Base-by-base conservation (phyloP, 139 green algal species). In the Chlorella sp. region DNA sequence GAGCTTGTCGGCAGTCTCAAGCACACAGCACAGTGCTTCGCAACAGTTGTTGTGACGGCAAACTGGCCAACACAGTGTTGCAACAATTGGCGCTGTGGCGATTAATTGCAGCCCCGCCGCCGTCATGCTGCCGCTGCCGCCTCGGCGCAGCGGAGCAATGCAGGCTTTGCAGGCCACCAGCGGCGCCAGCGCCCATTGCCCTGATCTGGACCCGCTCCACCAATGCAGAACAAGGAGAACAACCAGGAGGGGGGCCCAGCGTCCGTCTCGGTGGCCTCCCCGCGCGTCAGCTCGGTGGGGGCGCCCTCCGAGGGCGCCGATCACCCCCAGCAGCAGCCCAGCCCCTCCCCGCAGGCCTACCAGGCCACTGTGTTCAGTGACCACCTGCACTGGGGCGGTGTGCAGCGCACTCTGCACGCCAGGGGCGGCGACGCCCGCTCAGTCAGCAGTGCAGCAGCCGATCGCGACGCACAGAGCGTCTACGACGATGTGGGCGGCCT, bases 391-490 rank as follows among this genome's bases (percentile, higher is more conserved):
- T 83, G 77, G 77, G 77, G 77, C 40, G 77, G 77, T 11, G 60
- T 83, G 19, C 58, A 64, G 76, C 38, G 77, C 2, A 28, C 44
- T 13, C 58, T 64, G 14, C 77, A 83, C 26, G 85, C 85, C 36
- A 34, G 74, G 28, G 62, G 85, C 48, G 58, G 32, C 34, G 36
- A 86, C 38, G 85, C 85, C 32, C 76, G 68, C 34, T 84, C 70
- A 2, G 51, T 60, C 51, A 60, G 51, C 51, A 60, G 51, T 11
- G 76, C 83, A 13, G 83, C 83, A 8, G 80, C 80, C 6, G 84
- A 88, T 44, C 76, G 83, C 9, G 85, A 89, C 79, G 85, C 86
- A 56, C 86, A 89, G 69, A 83, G 67, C 62, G 70, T 89, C 28
- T 89, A 83, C 54, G 28, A 68, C 34, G 76, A 82, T 38, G 56